Conservation (phyloP, 2,329 filamentous ascomycete species). For the Fusarium tjaetaba region DNA sequence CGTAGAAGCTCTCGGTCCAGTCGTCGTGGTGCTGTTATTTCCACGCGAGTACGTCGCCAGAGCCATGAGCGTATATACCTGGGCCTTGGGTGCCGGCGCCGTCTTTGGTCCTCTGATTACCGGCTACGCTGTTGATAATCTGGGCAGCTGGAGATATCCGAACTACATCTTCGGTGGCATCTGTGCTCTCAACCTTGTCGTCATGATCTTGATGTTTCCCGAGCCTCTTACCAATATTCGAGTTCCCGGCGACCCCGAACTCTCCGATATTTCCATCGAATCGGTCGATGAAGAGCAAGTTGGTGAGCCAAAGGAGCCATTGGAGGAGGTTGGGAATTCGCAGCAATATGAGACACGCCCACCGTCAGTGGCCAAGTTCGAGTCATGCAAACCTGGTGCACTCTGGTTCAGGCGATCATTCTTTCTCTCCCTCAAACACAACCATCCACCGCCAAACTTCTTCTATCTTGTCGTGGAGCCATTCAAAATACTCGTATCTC, state of each 20-base stretch:
- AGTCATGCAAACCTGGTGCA: background rate
- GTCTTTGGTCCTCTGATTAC: background rate
- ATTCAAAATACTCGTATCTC: background rate
- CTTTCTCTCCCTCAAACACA: background rate
- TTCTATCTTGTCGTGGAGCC: background rate
- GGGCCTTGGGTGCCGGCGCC: fast-evolving
- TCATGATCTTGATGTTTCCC: background rate
- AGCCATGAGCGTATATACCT: background rate
- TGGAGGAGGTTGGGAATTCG: background rate
- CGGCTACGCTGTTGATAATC: background rate
- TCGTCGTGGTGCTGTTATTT: background rate
- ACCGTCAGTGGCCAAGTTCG: background rate
- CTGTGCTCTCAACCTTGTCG: background rate
- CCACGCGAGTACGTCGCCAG: background rate
- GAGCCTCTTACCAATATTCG: background rate
- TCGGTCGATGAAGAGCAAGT: background rate
- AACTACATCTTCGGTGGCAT: background rate
- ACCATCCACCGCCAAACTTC: background rate
- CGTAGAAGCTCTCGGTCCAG: background rate
- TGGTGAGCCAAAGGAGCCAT: background rate
- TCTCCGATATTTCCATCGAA: fast-evolving
- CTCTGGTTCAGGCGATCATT: background rate
- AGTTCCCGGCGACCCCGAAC: background rate
- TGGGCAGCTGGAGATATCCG: background rate
- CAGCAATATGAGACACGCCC: background rate